Conservation (phyloP, 2,329 filamentous ascomycete species). For the Periconia digitata region DNA sequence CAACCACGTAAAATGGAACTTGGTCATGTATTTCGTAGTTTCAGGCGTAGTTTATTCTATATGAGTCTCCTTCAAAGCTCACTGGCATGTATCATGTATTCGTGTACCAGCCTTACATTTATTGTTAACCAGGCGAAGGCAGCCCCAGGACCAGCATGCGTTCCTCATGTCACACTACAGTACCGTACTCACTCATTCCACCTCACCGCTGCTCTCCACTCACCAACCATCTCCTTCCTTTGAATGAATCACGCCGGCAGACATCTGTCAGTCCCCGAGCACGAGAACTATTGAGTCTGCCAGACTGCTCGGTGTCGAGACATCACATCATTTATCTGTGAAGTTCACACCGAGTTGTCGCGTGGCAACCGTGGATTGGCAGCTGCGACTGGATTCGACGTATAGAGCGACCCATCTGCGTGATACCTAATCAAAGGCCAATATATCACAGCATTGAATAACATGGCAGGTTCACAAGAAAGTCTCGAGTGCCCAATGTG, state of each 20-base stretch:
- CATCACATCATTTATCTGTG: no score
- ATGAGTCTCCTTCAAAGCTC: no score
- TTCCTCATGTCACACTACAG: neutral
- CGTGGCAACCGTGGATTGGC: no score
- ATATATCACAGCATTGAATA: neutral
- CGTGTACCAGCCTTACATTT: no score
- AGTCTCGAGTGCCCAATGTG: constrained; percentile 41
- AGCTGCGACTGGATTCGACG: neutral
- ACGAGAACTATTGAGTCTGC: neutral
- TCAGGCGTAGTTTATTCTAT: no score
- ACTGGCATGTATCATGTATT: neutral
- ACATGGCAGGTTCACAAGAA: constrained; percentile 21
- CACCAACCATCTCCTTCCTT: neutral
- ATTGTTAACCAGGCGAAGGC: neutral
- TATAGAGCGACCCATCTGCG: neutral
- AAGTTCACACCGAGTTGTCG: no score
- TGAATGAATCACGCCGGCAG: neutral
- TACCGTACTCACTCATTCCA: neutral
- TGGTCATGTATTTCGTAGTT: no score
- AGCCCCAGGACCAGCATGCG: neutral
- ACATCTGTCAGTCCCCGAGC: neutral
- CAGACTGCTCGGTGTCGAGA: neutral
- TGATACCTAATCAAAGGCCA: neutral
- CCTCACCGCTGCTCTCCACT: neutral
- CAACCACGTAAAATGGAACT: no score